Percentiles rank a stretch among this genome's conserved stretches.
These are phyloP conservation scores for Paspalum vaginatum DNA, from an alignment of 176 grass and related monocot species.

Conservation along the genomic window DNA sequence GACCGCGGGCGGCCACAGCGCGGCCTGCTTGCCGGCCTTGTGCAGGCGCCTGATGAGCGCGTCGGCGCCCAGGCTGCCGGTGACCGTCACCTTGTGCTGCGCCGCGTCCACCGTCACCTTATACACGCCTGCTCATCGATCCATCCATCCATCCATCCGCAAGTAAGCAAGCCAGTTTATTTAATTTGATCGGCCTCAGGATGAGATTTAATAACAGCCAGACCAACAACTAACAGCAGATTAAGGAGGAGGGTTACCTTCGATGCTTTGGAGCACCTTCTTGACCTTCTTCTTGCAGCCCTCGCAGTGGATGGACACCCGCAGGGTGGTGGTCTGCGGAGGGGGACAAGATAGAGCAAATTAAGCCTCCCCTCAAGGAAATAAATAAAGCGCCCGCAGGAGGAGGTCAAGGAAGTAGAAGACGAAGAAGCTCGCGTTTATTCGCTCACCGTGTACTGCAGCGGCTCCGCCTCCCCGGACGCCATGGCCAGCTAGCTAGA, in stretches of 20 bases:
- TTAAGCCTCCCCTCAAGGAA: neutral
- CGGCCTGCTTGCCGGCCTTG: slow-evolving; percentile 73
- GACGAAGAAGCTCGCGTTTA: neutral
- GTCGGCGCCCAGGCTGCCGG: slow-evolving; percentile 48
- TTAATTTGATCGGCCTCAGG: too few relatives aligned
- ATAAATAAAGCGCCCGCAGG: too few relatives aligned
- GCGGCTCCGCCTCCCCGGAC: slow-evolving; percentile 62
- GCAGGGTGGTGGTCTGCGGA: slow-evolving; percentile 68
- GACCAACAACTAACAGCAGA: too few relatives aligned
- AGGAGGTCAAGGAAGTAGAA: too few relatives aligned
- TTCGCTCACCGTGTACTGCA: slow-evolving; percentile 62
- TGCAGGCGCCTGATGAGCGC: slow-evolving; percentile 63
- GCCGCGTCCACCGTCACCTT: slow-evolving; percentile 67
- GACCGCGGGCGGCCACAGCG: slow-evolving; percentile 64
- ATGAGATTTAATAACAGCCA: too few relatives aligned
- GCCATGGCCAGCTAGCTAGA: slow-evolving; percentile 56
- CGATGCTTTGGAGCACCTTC: slow-evolving; percentile 67
- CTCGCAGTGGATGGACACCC: slow-evolving; percentile 91
- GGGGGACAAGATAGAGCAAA: neutral
- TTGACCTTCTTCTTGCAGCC: slow-evolving; percentile 97
- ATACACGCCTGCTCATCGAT: slow-evolving; percentile 71
- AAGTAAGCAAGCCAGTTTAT: too few relatives aligned
- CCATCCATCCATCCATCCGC: too few relatives aligned
- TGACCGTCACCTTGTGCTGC: slow-evolving; percentile 84
- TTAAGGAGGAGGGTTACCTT: too few relatives aligned